These are phyloP conservation scores for Rhynchosporium secalis DNA, from an alignment of 2,329 filamentous ascomycete species.

Conservation along the genomic window DNA sequence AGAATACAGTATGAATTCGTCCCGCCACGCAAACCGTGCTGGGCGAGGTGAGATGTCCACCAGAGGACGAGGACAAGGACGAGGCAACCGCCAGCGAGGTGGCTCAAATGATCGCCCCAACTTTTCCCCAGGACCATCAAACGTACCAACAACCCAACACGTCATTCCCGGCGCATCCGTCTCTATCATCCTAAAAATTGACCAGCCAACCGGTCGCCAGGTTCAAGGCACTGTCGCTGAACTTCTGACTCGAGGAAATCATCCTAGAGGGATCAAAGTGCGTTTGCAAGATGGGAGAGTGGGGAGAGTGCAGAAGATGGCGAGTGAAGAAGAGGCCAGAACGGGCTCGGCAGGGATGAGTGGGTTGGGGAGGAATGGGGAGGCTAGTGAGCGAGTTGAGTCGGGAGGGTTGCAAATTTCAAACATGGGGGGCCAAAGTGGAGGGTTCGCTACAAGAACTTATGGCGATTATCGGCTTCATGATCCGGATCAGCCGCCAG, in stretches of 20 bases:
- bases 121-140: neutral
- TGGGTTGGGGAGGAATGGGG: constrained; percentile 29
- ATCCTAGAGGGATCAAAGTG: constrained; percentile 40
- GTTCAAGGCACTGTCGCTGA: constrained; percentile 36
- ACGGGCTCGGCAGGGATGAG: constrained; percentile 23
- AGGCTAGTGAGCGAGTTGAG: neutral
- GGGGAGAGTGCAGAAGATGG: constrained; percentile 37
- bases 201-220: constrained; percentile 38
- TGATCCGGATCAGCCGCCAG: constrained; percentile 22
- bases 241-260: constrained; percentile 36
- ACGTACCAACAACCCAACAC: constrained; percentile 35
- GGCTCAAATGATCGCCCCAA: neutral
- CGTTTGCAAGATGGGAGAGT: constrained; percentile 37
- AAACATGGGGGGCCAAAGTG: neutral
- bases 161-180: constrained; percentile 33
- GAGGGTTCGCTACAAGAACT: constrained; percentile 9
- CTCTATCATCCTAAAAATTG: constrained; percentile 38
- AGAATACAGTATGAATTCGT: constrained; percentile 17
- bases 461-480: constrained; percentile 30
- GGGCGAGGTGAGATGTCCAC: constrained; percentile 9
- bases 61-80: constrained; percentile 16
- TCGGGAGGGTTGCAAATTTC: neutral
- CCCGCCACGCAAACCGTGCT: constrained; percentile 10
- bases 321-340: constrained; percentile 26
- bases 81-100: constrained; percentile 15